These are phyloP conservation scores for Geosiphon pyriformis DNA, from an alignment of 192 early-diverging fungal species.

Conservation along the genomic window DNA sequence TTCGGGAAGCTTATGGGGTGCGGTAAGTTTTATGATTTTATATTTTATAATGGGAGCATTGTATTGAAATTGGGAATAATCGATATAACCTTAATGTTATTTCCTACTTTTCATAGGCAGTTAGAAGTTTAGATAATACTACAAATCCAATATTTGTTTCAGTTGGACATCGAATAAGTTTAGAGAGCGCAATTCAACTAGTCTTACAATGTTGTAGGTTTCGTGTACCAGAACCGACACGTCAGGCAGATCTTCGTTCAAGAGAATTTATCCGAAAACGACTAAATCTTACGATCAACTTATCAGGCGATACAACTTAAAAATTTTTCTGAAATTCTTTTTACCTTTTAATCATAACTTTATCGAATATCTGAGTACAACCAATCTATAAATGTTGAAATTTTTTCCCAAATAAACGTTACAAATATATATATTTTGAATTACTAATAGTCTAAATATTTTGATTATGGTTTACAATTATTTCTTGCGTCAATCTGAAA, in stretches of 20 bases:
- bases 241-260: constrained; percentile 71
- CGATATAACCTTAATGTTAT: neutral
- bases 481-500: too few relatives aligned
- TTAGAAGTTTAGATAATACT: constrained; percentile 39
- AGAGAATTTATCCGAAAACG: constrained; percentile 49
- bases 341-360: too few relatives aligned
- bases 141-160: constrained; percentile 87
- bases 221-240: constrained; percentile 87
- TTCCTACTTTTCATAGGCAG: constrained; percentile 30
- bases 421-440: too few relatives aligned
- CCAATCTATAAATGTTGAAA: too few relatives aligned
- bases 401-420: too few relatives aligned
- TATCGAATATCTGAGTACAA: too few relatives aligned
- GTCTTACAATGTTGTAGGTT: constrained; percentile 54
- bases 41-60: neutral
- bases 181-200: constrained; percentile 66
- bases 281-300: too few relatives aligned
- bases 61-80: neutral
- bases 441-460: too few relatives aligned
- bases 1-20: constrained; percentile 44
- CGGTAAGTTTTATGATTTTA: constrained; percentile 24
- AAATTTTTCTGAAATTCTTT: too few relatives aligned
- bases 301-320: too few relatives aligned
- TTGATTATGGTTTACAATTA: too few relatives aligned
- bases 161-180: constrained; percentile 68